Evolutionary conservation across 768 basidiomycete genomes (phyloP).

Genomic region (Tremella yokohamensis): DNA sequence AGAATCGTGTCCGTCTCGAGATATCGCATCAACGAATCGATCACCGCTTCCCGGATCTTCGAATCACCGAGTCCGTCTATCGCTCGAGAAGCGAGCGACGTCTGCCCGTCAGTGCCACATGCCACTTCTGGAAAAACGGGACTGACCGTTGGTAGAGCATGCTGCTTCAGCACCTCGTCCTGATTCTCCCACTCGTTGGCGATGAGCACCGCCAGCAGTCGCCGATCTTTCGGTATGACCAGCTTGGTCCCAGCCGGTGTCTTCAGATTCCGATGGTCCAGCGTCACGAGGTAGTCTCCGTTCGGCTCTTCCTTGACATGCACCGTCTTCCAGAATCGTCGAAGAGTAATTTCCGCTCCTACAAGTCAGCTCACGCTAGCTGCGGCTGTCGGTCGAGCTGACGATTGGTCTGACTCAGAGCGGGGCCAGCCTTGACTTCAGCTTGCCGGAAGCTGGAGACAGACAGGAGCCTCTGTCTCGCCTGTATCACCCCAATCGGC

Average conservation of each 20-base stretch:
- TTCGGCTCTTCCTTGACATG: constrained; percentile 60
- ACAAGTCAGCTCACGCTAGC: neutral
- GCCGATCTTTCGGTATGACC: constrained; percentile 65
- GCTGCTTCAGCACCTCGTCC: constrained; percentile 74
- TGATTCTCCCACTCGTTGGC: constrained; percentile 98
- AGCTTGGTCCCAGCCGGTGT: constrained; percentile 80
- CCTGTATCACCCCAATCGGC: too few relatives aligned
- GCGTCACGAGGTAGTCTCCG: constrained; percentile 60
- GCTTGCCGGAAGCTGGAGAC: constrained; percentile 11
- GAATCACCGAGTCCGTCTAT: constrained; percentile 70
- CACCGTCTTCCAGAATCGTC: constrained; percentile 94
- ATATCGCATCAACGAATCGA: constrained; percentile 70
- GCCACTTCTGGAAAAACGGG: neutral
- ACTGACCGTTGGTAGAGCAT: constrained; percentile 81
- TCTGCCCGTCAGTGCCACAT: constrained; percentile 56
- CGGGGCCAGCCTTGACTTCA: constrained; percentile 36
- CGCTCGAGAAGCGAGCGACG: constrained; percentile 83
- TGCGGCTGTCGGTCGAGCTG: neutral
- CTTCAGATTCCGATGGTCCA: constrained; percentile 80
- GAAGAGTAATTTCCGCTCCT: constrained; percentile 83
- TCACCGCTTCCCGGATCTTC: constrained; percentile 61
- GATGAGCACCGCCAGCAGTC: constrained; percentile 73
- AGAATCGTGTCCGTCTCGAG: constrained; percentile 80
- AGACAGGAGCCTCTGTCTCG: too few relatives aligned
- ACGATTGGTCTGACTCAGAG: constrained; percentile 45